Base-by-base conservation (phyloP, 805 yeast species). In the Metschnikowia lachancei region DNA sequence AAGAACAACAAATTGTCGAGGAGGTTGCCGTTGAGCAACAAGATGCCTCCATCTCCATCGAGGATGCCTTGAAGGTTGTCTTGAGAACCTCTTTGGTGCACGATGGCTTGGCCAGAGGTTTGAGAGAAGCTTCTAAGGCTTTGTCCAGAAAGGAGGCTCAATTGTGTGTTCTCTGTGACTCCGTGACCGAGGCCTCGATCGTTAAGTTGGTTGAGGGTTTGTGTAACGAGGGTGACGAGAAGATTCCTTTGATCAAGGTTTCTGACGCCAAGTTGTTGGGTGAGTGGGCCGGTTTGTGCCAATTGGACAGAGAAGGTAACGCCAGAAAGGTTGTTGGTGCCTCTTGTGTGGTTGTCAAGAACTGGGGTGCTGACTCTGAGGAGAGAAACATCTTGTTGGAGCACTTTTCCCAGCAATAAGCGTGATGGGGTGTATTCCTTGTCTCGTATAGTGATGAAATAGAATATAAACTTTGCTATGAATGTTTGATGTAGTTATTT, bases 321-420 rank as follows among this genome's bases (percentile, higher is more conserved):
- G 97, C 98, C 80, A 90, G 97, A 84, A 94, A 94, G 89, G 98
- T 94, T 68, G 99, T 94, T 75, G 99, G 99, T 80, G 95, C 97
- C 78, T 91, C 98, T 67, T 92, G 96, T 78, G 97, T 92, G 72
- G 99, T 94, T 67, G 88, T 94, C 83, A 91, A 87, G 85, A 85
- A 90, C 95, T 94, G 98, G 98, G 99, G 99, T 89, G 96, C 89
- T 72, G 96, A 90, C 78, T 86, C 98, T 67, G 92, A 83, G 70
- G 99, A 92, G 81, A 89, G 97, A 81, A 80, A 83, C 81, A 85
- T 88, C 78, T 84, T 94, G 74, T 83, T 94, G 76, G 95, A 90
- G 78, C 91, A 89, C 84, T 89, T 92, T 78, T 83, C 95, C 67
- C 87, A 86, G 72, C 90, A 87, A 77, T 83, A 85, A 78, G 65